These are phyloP conservation scores for Babesia caballi DNA, from an alignment of 169 alveolate genomes.

Conservation along the genomic window DNA sequence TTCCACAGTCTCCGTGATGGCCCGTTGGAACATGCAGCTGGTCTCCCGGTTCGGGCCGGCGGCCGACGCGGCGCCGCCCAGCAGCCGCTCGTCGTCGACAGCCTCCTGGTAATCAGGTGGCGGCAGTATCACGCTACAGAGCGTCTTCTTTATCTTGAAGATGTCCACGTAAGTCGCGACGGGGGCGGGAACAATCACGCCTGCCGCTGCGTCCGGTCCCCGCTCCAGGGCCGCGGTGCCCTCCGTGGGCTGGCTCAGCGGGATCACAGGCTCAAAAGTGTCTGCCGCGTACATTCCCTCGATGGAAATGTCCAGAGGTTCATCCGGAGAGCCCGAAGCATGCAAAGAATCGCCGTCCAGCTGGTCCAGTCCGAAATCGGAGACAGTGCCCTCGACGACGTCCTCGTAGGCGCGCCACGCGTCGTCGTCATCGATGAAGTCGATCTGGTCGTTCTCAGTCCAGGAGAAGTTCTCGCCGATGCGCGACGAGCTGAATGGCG, in stretches of 20 bases:
- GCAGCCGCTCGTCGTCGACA: neutral
- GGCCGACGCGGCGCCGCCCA: neutral
- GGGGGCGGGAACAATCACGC: conserved; percentile 22
- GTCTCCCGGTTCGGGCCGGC: neutral
- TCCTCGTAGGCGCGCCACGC: neutral
- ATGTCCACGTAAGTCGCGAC: conserved; percentile 38
- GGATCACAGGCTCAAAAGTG: neutral
- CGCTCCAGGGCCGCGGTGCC: neutral
- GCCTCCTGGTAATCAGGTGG: conserved; percentile 51
- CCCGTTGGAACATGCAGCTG: conserved; percentile 30
- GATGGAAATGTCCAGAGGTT: neutral
- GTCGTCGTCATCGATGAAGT: neutral
- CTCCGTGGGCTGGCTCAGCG: neutral
- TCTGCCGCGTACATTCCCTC: conserved; percentile 19
- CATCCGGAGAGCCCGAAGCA: neutral
- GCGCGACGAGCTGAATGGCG: neutral
- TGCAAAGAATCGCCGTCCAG: conserved; percentile 1
- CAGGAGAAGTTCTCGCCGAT: conserved; percentile 18
- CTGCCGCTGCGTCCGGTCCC: neutral
- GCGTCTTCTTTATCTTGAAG: conserved; percentile 48
- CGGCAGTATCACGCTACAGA: conserved; percentile 46
- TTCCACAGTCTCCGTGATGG: conserved; percentile 29
- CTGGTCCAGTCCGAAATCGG: conserved; percentile 3
- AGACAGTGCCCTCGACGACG: neutral
- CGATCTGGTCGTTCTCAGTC: conserved; percentile 8